Conservation (phyloP, 768 basidiomycete species). For the Hypholoma sublateritium region DNA sequence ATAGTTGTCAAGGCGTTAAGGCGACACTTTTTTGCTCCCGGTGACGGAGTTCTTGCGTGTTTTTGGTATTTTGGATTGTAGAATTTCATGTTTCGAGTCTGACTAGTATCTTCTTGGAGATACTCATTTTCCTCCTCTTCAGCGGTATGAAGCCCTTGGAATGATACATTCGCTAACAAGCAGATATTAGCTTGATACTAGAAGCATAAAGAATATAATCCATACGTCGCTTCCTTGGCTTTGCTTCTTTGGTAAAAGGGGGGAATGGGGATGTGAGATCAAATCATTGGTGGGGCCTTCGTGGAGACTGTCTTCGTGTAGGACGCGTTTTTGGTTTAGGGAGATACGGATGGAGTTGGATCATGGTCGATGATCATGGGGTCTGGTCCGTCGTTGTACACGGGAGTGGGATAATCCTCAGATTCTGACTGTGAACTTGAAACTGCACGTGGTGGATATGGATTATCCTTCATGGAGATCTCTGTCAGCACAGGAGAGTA, state of each 20-base stretch:
- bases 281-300: slow-evolving; percentile 8
- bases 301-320: slow-evolving; percentile 9
- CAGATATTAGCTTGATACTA: background rate
- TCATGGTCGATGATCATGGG: slow-evolving; percentile 21
- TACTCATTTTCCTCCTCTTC: slow-evolving; percentile 31
- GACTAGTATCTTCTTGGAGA: slow-evolving; percentile 30
- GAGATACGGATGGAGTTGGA: background rate
- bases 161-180: slow-evolving; percentile 31
- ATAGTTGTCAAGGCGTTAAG: slow-evolving; percentile 71
- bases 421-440: background rate
- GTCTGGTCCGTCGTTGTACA: slow-evolving; percentile 22
- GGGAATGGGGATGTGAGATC: slow-evolving; percentile 5
- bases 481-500: slow-evolving; percentile 35
- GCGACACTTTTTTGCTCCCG: slow-evolving; percentile 36
- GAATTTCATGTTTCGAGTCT: slow-evolving; percentile 28
- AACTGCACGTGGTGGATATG: background rate
- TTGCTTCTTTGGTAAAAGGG: slow-evolving; percentile 17
- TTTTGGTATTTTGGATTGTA: slow-evolving; percentile 40
- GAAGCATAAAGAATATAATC: background rate
- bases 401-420: background rate
- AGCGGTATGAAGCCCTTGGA: slow-evolving; percentile 31
- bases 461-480: slow-evolving; percentile 27
- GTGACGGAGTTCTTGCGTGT: slow-evolving; percentile 52
- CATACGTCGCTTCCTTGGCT: slow-evolving; percentile 53
- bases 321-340: slow-evolving; percentile 3